A percentile compares a stretch with the other conserved stretches of the same genome.
Evolutionary conservation across 768 basidiomycete species (phyloP).

Genomic region (Tulasnella sp.): DNA sequence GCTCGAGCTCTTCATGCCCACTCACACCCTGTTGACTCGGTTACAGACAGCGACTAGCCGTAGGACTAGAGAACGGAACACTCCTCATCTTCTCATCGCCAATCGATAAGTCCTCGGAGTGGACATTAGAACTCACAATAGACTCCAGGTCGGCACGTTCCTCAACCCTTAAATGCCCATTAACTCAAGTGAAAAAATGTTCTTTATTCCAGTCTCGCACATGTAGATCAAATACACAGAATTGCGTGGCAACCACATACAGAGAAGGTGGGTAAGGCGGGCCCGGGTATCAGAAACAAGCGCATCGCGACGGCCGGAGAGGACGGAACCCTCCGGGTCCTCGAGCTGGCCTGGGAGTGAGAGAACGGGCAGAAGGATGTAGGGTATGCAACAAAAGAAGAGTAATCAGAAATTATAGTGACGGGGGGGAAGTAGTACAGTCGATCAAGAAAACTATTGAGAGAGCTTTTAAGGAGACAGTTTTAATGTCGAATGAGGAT

Average conservation of each 20-base stretch:
- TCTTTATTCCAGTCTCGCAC: slow-evolving; percentile 48
- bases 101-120: slow-evolving; percentile 28
- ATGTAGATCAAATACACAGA: slow-evolving; percentile 66
- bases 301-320: slow-evolving; percentile 82
- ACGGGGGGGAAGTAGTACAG: neutral
- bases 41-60: slow-evolving; percentile 47
- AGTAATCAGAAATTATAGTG: neutral
- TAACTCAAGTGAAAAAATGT: too few species aligned
- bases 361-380: neutral
- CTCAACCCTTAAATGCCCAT: neutral
- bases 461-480: slow-evolving; percentile 50
- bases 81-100: slow-evolving; percentile 48
- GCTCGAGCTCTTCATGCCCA: slow-evolving; percentile 13
- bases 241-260: slow-evolving; percentile 59
- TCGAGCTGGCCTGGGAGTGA: slow-evolving; percentile 30
- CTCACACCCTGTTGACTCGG: neutral
- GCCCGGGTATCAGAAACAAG: slow-evolving; percentile 11
- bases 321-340: slow-evolving; percentile 79
- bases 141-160: slow-evolving; percentile 36
- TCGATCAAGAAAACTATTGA: slow-evolving; percentile 23
- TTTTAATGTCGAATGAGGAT: slow-evolving; percentile 25
- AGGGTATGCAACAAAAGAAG: neutral
- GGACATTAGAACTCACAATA: slow-evolving; percentile 38
- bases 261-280: neutral
- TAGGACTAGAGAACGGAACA: slow-evolving; percentile 75